Evolutionary conservation across 768 basidiomycete species (phyloP).

Genomic region (Tremella fuciformis): DNA sequence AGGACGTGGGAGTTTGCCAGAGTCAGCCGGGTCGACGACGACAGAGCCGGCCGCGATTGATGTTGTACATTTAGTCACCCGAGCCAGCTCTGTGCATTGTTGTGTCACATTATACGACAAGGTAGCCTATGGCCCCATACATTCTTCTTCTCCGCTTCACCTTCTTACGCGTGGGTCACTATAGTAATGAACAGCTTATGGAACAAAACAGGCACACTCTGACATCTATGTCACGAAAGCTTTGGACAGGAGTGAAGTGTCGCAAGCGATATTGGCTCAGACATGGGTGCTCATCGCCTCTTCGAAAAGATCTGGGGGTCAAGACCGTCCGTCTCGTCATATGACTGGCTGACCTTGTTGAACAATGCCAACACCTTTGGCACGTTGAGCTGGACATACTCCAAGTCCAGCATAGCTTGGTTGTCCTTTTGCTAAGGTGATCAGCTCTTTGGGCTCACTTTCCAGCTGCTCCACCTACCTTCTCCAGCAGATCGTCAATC

Average conservation of each 20-base stretch:
- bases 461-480: conserved; percentile 56
- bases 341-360: conserved; percentile 66
- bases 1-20: conserved; percentile 81
- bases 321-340: background rate
- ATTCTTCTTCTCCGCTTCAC: too few relatives aligned
- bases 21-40: background rate
- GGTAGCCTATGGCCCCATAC: too few relatives aligned
- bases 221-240: too few relatives aligned
- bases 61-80: too few relatives aligned
- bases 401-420: conserved; percentile 90
- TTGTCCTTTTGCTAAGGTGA: conserved; percentile 89
- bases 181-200: too few relatives aligned
- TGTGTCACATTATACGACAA: too few relatives aligned
- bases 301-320: conserved; percentile 35
- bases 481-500: conserved; percentile 95
- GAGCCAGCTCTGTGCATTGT: too few relatives aligned
- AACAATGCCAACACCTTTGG: conserved; percentile 87
- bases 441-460: background rate
- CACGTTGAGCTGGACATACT: conserved; percentile 96
- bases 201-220: too few relatives aligned
- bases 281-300: conserved; percentile 15
- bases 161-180: too few relatives aligned
- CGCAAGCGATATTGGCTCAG: too few relatives aligned
- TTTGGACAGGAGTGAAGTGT: too few relatives aligned
- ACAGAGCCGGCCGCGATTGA: too few relatives aligned